Percentiles rank a stretch among this genome's conserved stretches.
phyloP scores from a whole-genome alignment of 257 asterid genomes.

The Solanum corneliomulleri region DNA sequence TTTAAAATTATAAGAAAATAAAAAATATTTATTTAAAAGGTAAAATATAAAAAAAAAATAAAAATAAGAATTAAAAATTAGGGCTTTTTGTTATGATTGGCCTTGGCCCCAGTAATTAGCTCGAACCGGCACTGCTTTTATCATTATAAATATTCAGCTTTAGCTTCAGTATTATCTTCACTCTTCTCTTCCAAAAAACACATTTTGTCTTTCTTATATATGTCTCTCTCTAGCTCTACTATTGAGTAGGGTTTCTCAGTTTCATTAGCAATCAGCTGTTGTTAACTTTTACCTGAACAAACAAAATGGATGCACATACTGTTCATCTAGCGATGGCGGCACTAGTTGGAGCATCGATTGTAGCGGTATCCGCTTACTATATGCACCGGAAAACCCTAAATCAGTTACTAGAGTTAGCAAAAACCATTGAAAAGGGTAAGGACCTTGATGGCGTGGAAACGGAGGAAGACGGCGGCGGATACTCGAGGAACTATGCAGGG shows the following conservation, averaged over 20 bases:
- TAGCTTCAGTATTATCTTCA: neutral
- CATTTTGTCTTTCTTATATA: neutral
- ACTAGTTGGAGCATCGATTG: conserved; percentile 77
- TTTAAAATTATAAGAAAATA: no score
- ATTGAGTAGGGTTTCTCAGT: conserved; percentile 34
- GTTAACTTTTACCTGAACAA: neutral
- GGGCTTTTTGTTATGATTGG: no score
- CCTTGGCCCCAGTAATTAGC: no score
- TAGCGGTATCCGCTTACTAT: conserved; percentile 84
- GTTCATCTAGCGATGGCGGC: conserved; percentile 93
- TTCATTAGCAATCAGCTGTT: neutral
- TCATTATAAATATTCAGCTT: conserved; percentile 20
- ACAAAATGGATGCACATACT: conserved; percentile 55
- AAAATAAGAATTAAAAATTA: no score
- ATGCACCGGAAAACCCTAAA: conserved; percentile 84
- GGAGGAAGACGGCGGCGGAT: conserved; percentile 26
- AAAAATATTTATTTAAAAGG: no score
- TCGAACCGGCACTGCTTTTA: no score
- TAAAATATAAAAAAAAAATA: no score
- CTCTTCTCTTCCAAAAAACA: conserved; percentile 2
- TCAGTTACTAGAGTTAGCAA: conserved; percentile 73
- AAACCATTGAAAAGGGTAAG: conserved; percentile 55
- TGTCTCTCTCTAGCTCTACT: neutral
- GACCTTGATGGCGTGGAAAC: conserved; percentile 14
- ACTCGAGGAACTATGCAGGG: conserved; percentile 21